Percentiles rank a stretch among this genome's conserved stretches.
These are phyloP conservation scores for Lophiotrema nucula DNA, from an alignment of 495 filamentous ascomycete genomes.

Conservation along the genomic window DNA sequence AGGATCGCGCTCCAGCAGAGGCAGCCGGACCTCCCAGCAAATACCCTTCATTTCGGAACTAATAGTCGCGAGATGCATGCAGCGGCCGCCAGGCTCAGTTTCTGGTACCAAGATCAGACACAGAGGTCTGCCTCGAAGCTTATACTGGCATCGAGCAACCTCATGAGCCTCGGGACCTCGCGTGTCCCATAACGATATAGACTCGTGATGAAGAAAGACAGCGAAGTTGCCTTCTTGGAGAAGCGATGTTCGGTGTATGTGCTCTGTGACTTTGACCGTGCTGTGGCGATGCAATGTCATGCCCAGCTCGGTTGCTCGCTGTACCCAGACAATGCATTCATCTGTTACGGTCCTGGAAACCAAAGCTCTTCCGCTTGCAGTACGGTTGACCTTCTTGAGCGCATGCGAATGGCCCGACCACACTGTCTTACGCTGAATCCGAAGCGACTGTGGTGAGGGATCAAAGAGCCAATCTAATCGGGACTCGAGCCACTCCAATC, in stretches of 20 bases:
- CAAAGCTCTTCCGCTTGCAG: conserved; percentile 73
- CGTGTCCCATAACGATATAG: conserved; percentile 79
- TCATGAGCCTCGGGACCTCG: conserved; percentile 54
- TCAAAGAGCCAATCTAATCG: conserved; percentile 80
- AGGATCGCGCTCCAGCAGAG: conserved; percentile 34
- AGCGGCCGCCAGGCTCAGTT: conserved; percentile 49
- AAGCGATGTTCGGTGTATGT: conserved; percentile 81
- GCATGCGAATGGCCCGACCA: conserved; percentile 84
- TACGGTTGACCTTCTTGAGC: conserved; percentile 82
- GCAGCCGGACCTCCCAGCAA: conserved; percentile 75
- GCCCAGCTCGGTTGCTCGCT: conserved; percentile 49
- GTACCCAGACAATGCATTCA: conserved; percentile 81
- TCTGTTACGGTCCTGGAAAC: conserved; percentile 77
- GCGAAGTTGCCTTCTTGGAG: conserved; percentile 73
- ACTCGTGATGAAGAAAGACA: conserved; percentile 75
- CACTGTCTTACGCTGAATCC: conserved; percentile 57
- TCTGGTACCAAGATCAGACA: conserved; percentile 79
- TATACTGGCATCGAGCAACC: conserved; percentile 60
- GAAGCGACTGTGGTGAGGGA: conserved; percentile 62
- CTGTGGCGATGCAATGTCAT: conserved; percentile 66
- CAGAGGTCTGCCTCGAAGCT: conserved; percentile 67
- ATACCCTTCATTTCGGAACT: conserved; percentile 79
- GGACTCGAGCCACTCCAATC: conserved; percentile 75
- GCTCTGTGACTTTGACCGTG: conserved; percentile 64
- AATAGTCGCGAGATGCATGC: conserved; percentile 73